Base-by-base conservation (phyloP, 257 asterid species). In the Plantago elongata region DNA sequence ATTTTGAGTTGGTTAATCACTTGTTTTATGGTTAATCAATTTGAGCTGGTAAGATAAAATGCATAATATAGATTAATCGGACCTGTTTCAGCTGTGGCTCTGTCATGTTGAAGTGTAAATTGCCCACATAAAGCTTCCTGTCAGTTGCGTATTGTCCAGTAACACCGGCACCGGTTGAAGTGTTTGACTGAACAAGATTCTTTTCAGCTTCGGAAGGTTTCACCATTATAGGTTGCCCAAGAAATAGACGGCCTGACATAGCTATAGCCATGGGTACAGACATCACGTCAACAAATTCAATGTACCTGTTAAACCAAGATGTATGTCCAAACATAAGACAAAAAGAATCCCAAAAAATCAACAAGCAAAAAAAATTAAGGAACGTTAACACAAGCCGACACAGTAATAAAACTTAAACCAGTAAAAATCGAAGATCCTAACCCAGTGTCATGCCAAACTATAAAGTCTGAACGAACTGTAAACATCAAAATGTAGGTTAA, bases 241-340 rank as follows among this genome's bases (percentile, higher is more conserved):
- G 90, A 65, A 89, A 89, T 18, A 74, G 85, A 71, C 86, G 99
- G 14, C 99, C 99, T 46, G 95, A 84, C 46, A 89, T 67, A 65
- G 99, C 99, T 62, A 93, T 93, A 43, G 99, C 99, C 96, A 89
- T 85, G 10, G 99, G 99, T 50, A 93, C 99, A 59, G 97, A 87
- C 99, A 93, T 89, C 34, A 75, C 94, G 77, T 93, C 99, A 71
- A 83, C 81, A 75, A 93, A 93, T 77, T 93, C 99, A 76, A 93
- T 87, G 59, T 93, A 93, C 82, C 99, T 93, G 88, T 71, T 18
- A 67, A 1, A 40, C 62, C 69, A 9, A n/a, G 51, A 34, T 54
- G 47, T 22, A 22, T 40, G 64, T 59, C 62, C 47, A 59, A 48
- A 72, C 22, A 11, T 27, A 12, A 51, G 10, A 47, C 38, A 34